Evolutionary conservation across 352 stramenopile species (phyloP).

Genomic region (Pythium apleroticum): DNA sequence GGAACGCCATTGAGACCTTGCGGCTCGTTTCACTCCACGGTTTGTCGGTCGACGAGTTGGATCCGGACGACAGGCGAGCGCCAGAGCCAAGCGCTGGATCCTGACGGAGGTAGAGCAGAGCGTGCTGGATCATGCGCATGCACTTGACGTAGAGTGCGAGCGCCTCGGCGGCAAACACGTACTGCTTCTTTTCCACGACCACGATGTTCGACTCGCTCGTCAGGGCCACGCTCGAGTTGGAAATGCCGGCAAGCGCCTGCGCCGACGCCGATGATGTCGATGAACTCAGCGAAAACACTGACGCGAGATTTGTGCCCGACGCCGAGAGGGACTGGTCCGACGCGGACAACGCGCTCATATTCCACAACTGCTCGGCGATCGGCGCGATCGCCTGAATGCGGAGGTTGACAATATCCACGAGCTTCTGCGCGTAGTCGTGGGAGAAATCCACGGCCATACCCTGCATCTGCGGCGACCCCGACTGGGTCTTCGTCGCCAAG

Average conservation of each 20-base stretch:
- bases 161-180: constrained; percentile 57
- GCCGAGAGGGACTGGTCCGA: constrained; percentile 24
- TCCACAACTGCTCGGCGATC: constrained; percentile 67
- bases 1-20: constrained; percentile 61
- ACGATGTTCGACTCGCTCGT: constrained; percentile 34
- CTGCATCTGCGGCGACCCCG: background rate
- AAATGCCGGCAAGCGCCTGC: constrained; percentile 34
- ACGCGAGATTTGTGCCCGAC: constrained; percentile 46
- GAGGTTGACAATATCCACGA: constrained; percentile 63
- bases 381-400: constrained; percentile 63
- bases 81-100: constrained; percentile 29
- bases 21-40: constrained; percentile 47
- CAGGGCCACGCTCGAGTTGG: constrained; percentile 31
- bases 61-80: constrained; percentile 24
- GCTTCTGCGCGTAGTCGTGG: constrained; percentile 50
- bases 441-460: constrained; percentile 25
- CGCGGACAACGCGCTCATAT: constrained; percentile 32
- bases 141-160: constrained; percentile 73
- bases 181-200: constrained; percentile 47
- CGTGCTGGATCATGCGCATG: constrained; percentile 61
- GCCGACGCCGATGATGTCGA: constrained; percentile 45
- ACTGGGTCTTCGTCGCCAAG: background rate
- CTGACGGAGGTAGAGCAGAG: constrained; percentile 60
- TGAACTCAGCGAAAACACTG: constrained; percentile 57
- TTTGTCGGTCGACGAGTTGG: constrained; percentile 12